Percentiles rank a stretch among this genome's conserved stretches.
Evolutionary conservation across 306 rosid genomes (phyloP).

Genomic region (Clitoria ternatea): DNA sequence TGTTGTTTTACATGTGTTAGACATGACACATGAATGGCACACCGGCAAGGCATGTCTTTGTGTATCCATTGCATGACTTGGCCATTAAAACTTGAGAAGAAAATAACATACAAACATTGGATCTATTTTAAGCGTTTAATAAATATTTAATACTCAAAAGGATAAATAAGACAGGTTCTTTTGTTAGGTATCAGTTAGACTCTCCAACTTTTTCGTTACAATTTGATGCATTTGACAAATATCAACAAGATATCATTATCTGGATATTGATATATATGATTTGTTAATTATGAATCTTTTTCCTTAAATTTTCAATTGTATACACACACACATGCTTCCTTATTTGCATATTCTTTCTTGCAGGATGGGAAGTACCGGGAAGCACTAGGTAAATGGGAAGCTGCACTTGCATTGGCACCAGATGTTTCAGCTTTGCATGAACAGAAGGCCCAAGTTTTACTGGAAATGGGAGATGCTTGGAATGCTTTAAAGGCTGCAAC

Average conservation of each 20-base stretch:
- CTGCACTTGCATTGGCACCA: conserved; percentile 73
- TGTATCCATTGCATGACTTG: not conserved
- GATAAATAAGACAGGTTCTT: not conserved
- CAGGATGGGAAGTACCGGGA: conserved; percentile 74
- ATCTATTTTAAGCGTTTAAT: not conserved
- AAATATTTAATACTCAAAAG: not conserved
- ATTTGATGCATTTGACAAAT: not conserved
- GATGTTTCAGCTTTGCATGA: conserved; percentile 66
- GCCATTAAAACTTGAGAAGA: not conserved
- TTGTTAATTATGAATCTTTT: not conserved
- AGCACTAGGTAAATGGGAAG: conserved; percentile 89
- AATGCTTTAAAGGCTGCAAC: conserved; percentile 82
- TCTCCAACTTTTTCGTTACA: not conserved
- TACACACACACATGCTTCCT: not conserved
- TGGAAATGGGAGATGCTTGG: conserved; percentile 92
- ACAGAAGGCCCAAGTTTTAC: conserved; percentile 85
- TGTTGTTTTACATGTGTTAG: not conserved
- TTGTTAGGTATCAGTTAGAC: not conserved
- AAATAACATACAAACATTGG: not conserved
- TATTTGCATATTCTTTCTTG: not conserved
- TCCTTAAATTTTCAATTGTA: not conserved
- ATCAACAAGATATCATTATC: not conserved
- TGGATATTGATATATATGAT: not conserved
- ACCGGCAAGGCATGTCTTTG: not conserved
- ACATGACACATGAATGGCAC: not conserved